Evolutionary conservation across 257 asterid species (phyloP), one percentile per base, ranked within the genome.

Genomic region (Marsdenia floribunda): DNA sequence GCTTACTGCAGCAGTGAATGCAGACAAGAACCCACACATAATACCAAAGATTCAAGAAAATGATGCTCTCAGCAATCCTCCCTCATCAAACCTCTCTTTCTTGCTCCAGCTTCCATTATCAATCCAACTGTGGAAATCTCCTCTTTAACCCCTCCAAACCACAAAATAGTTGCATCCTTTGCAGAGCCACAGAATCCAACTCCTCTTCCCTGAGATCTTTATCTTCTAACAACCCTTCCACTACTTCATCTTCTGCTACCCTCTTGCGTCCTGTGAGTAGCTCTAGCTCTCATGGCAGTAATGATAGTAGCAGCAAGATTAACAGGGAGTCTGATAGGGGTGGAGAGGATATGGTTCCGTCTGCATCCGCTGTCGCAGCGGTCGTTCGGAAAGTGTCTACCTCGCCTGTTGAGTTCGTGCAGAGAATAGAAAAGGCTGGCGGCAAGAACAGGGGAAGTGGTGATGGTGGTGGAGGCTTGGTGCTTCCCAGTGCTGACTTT

Each of bases 371-470:
- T 44, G 84, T 93, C 66, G 91, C 90, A 22, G 88, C 89, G 67
- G 88, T 89, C 21, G 81, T 93, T 44, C 88, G 91, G 33, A 84
- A 82, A 76, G 94, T 89, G 0, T 93, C 98, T 54, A 88, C 89
- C 35, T 90, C 97, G n/a, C 97, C 98, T 47, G 98, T 93, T 79
- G 97, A 93, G 67, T 91, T 93, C 79, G 88, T 81, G 61, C 88
- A 91, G 82, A 88, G 86, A 77, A 81, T 89, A 21, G 97, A 91
- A 82, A 83, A 82, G 70, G 82, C 80, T 44, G 79, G 82, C 35
- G 64, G 80, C 29, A 66, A 38, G 71, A 66, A 66, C 71, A 66
- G 19, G 8, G 85, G 68, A 11, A 72, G 49, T 15, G 73, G n/a
- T 21, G 76, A 76, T 10, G 78, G 81, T 74, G 85, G 61, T 40